Base-by-base conservation (phyloP, 2,329 filamentous ascomycete genomes). In the Chaetomium sp. region DNA sequence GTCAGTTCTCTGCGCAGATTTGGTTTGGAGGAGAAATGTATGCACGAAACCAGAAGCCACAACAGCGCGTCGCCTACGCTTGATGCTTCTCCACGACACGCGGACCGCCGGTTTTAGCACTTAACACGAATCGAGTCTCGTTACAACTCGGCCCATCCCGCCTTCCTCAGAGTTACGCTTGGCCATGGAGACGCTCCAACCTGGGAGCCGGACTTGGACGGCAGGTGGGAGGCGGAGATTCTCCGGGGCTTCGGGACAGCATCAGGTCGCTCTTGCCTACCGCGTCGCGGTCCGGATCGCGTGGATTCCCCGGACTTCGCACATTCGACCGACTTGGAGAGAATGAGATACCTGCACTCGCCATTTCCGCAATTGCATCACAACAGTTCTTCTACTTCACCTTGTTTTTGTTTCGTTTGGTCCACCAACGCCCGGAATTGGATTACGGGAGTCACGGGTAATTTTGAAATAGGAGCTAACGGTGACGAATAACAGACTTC, bases 401-500 rank as follows among this genome's bases (percentile, higher is more conserved):
- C 19, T 40, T 40, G 37, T 40, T 40, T 40, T 9, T 4, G 37
- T 2, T 40, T 14, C 14, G 6, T 12, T 44, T 49, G 42, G 32
- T 47, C 49, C 52, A 54, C 47, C 40, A 44, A 32, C 3, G 10
- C 14, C 51, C 12, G 9, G 19, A 4, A 6, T 9, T 3, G 12
- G 14, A 33, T 19, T 37, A n/a, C 5, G 11, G 14, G 27, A 14
- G 12, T 32, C 5, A 19, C 35, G 19, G 19, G 19, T 2, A 27
- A 27, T 19, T 37, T 8, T 10, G 36, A 14, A 14, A 11, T 11
- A n/a, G 9, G 10, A 42, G 35, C 57, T 61, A 57, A 61, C 53
- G 35, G 43, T 34, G 58, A 63, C 53, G 49, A 56, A 27, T 37
- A 27, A 54, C 49, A 66, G 65, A 64, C 61, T 56, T 63, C 4